These are phyloP conservation scores for Pisolithus microcarpus DNA, from an alignment of 768 basidiomycete genomes.

Conservation along the genomic window DNA sequence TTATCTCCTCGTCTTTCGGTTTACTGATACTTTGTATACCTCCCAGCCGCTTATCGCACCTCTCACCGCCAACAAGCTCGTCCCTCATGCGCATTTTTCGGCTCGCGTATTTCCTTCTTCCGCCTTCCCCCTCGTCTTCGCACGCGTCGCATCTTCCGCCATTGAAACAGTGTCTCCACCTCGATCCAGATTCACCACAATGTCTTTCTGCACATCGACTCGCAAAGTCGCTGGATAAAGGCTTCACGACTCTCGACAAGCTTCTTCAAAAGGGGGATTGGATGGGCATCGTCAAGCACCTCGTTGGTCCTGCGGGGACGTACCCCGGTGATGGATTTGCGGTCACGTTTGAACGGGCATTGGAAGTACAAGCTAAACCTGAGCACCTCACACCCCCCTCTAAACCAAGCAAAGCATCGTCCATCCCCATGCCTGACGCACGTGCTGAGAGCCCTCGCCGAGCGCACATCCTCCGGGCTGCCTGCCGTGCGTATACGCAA, in stretches of 20 bases:
- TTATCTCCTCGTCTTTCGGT: neutral
- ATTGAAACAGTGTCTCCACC: conserved; percentile 89
- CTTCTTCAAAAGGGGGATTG: conserved; percentile 59
- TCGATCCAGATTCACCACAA: conserved; percentile 84
- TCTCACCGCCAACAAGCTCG: conserved; percentile 60
- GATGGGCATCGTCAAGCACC: conserved; percentile 56
- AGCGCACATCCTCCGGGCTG: conserved; percentile 51
- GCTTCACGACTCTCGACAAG: conserved; percentile 61
- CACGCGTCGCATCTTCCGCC: conserved; percentile 50
- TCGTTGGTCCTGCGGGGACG: conserved; percentile 39
- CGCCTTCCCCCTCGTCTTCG: conserved; percentile 40
- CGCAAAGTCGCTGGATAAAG: conserved; percentile 73
- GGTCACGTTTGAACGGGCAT: conserved; percentile 54
- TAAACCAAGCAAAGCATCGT: conserved; percentile 5
- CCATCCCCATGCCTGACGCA: conserved; percentile 42
- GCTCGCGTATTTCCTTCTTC: conserved; percentile 75
- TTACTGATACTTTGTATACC: neutral
- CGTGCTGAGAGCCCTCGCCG: conserved; percentile 51
- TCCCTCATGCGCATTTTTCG: conserved; percentile 67
- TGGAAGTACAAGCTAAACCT: conserved; percentile 44
- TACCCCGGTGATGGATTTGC: conserved; percentile 46
- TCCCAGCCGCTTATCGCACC: conserved; percentile 65
- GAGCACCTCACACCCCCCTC: conserved; percentile 26
- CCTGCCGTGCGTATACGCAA: conserved; percentile 73
- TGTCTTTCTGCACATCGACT: conserved; percentile 73